Conservation (phyloP, 441 rosid species). For the Adansonia madagascariensis region DNA sequence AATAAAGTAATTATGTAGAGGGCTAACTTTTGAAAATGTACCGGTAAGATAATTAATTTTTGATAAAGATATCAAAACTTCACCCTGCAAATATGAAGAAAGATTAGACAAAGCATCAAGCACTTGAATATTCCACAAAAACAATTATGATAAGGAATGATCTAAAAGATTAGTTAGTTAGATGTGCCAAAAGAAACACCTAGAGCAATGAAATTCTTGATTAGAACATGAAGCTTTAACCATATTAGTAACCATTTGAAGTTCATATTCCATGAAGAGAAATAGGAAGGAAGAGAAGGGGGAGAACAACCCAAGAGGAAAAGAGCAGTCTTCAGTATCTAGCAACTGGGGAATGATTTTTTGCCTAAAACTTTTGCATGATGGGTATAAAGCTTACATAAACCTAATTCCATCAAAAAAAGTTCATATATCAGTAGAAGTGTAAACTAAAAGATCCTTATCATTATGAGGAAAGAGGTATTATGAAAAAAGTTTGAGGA, state of each 20-base stretch:
- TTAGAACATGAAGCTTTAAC: neutral
- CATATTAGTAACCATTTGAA: neutral
- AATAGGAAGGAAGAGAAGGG: neutral
- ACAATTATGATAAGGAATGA: neutral
- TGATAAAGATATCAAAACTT: conserved; percentile 56
- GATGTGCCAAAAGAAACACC: neutral
- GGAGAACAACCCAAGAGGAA: neutral
- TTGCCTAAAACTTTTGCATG: neutral
- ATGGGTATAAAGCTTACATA: neutral
- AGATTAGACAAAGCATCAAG: conserved; percentile 1
- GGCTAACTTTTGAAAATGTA: conserved; percentile 82
- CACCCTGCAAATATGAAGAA: conserved; percentile 55
- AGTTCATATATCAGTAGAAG: neutral
- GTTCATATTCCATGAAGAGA: neutral
- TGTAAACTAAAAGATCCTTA: neutral
- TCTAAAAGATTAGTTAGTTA: neutral
- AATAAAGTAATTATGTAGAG: neutral
- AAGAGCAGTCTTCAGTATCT: neutral
- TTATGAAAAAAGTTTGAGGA: neutral
- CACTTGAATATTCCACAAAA: neutral
- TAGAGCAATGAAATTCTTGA: neutral
- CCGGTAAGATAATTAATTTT: conserved; percentile 76
- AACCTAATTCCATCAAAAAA: neutral
- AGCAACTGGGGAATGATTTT: no score
- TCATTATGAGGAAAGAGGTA: neutral